Evolutionary conservation across 1,139 yeast genomes (phyloP).

Genomic region (Geotrichum phurueaensis): DNA sequence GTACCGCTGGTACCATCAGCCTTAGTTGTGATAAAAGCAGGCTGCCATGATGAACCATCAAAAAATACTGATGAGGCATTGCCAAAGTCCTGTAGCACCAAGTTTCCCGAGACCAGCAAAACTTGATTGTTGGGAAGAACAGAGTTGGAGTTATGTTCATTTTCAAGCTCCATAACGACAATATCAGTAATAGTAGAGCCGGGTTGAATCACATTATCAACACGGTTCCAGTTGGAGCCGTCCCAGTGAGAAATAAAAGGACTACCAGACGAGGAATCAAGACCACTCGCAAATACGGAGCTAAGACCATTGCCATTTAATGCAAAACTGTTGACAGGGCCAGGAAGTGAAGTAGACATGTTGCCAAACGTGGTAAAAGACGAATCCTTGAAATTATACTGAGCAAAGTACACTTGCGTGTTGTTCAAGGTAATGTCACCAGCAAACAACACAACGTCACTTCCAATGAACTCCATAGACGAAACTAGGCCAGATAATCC

Average conservation of each 20-base stretch:
- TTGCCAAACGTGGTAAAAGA: conserved; percentile 21
- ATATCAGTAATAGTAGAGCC: conserved; percentile 32
- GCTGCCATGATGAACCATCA: conserved; percentile 69
- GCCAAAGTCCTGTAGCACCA: conserved; percentile 51
- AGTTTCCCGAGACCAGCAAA: conserved; percentile 58
- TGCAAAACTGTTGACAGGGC: conserved; percentile 45
- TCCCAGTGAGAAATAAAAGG: conserved; percentile 34
- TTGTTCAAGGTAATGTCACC: conserved; percentile 52
- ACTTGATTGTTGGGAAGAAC: conserved; percentile 44
- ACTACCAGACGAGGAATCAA: conserved; percentile 35
- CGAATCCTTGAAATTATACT: conserved; percentile 46
- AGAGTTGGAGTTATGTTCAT: conserved; percentile 33
- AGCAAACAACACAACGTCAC: conserved; percentile 50
- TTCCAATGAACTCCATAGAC: conserved; percentile 48
- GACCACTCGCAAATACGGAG: conserved; percentile 53
- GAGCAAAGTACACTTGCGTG: conserved; percentile 41
- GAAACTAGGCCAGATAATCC: conserved; percentile 51
- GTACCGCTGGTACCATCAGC: conserved; percentile 24
- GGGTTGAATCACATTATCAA: conserved; percentile 36
- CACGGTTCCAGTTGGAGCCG: conserved; percentile 31
- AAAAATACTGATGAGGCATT: conserved; percentile 59
- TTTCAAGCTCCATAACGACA: conserved; percentile 33
- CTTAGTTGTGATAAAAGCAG: conserved; percentile 46
- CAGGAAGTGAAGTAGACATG: conserved; percentile 34
- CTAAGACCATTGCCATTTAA: conserved; percentile 47